These are phyloP conservation scores for Elsinoe arachidis DNA, from an alignment of 2,329 filamentous ascomycete genomes.

Conservation along the genomic window DNA sequence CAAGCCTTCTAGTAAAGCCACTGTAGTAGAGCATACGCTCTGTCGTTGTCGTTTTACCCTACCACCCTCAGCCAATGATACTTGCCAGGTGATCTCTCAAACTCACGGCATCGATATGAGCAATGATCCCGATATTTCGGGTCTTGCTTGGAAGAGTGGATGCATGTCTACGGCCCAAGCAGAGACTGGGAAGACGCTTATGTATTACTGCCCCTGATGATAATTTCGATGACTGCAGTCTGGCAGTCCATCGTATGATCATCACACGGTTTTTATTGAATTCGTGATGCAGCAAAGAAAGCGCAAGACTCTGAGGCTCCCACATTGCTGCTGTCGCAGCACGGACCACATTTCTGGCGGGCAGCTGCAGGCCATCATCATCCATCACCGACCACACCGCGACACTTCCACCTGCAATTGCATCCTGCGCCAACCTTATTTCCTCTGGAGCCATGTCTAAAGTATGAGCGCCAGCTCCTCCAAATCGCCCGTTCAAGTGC, in stretches of 20 bases:
- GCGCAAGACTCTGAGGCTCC: slow-evolving; percentile 5
- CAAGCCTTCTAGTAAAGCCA: slow-evolving; percentile 77
- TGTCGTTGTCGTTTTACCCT: slow-evolving; percentile 94
- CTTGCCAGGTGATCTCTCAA: slow-evolving; percentile 14
- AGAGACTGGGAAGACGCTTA: not conserved
- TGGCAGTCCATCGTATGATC: not conserved
- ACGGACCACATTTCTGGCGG: not conserved
- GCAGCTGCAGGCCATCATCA: slow-evolving; percentile 10
- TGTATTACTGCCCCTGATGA: not conserved
- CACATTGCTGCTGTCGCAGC: slow-evolving; percentile 5
- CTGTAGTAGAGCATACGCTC: slow-evolving; percentile 99
- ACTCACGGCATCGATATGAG: slow-evolving; percentile 82
- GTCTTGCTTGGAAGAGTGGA: slow-evolving; percentile 36
- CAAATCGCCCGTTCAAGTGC: slow-evolving; percentile 18
- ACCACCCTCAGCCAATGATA: slow-evolving; percentile 14
- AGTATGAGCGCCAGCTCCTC: slow-evolving; percentile 13
- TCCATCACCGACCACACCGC: slow-evolving; percentile 4
- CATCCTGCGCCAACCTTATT: not conserved
- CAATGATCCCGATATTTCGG: slow-evolving; percentile 95
- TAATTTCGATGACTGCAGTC: not conserved
- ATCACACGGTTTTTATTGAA: not conserved
- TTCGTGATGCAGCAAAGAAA: slow-evolving; percentile 12
- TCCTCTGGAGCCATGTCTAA: not conserved
- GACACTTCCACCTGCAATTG: slow-evolving; percentile 4
- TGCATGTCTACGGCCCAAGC: slow-evolving; percentile 5